Base-by-base conservation (phyloP, 2,329 filamentous ascomycete species). In the Nigrospora sphaerica region DNA sequence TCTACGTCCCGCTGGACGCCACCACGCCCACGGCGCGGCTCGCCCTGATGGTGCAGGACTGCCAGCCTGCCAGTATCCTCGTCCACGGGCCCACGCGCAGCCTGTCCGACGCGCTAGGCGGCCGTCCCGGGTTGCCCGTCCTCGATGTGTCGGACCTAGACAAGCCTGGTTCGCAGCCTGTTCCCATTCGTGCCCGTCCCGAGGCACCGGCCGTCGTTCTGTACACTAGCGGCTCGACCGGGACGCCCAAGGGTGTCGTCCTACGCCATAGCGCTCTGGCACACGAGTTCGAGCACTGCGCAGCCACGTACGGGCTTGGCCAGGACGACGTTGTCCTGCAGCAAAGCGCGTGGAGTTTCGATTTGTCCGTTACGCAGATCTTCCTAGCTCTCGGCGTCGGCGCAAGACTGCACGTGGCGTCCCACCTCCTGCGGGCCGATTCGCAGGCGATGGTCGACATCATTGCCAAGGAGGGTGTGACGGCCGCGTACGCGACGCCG, bases 301-400 rank as follows among this genome's bases (percentile, higher is more conserved):
- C 51, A 2, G 48, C 47, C 4, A 39, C 47, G 12, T 50, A 49
- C 6, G 46, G 51, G 1, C 42, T 63, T 0, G 51, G 52, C 12
- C 23, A 31, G 0, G 48, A 51, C 2, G 63, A 63, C 18, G 52
- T 49, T 1, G 57, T 66, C 0, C 55, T 72, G 1, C 67, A 71
- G 43, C 67, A 72, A 47, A 68, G 58, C 14, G 57, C 69, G 1
- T 61, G 57, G 28, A 60, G 58, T 11, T 74, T 74, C 51, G 70
- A 74, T 44, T 53, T 71, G 47, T 67, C 68, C 0, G 36, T 71
- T 1, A 50, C 50, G 3, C 66, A 74, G 49, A 61, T 63, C 7
- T 60, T 70, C 42, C 51, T 53, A 3, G 62, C 63, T 0, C 55
- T 74, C 2, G 51, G 54, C 10, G 59, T 59, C 19, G 70, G 69